These are phyloP conservation scores for Sarocladium oryzae DNA, from an alignment of 2,329 filamentous ascomycete genomes.

Conservation along the genomic window DNA sequence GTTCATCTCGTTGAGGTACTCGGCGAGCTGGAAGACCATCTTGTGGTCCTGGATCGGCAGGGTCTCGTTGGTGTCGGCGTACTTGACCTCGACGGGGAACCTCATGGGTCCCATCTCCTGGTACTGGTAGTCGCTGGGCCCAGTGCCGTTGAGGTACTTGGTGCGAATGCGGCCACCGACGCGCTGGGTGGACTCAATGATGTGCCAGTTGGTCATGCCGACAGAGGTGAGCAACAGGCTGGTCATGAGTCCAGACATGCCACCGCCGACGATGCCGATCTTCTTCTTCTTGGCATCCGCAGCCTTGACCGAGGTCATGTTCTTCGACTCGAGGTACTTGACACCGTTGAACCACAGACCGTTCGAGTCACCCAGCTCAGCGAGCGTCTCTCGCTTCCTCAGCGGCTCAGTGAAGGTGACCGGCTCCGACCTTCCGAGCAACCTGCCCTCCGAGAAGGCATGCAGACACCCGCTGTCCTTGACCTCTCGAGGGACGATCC, in stretches of 20 bases:
- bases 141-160: constrained; percentile 30
- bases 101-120: constrained; percentile 37
- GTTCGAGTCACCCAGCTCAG: constrained; percentile 13
- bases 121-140: constrained; percentile 15
- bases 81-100: constrained; percentile 32
- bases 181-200: constrained; percentile 30
- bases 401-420: constrained; percentile 1
- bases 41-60: constrained; percentile 33
- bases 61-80: constrained; percentile 32
- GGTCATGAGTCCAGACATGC: constrained; percentile 10
- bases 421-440: constrained; percentile 15
- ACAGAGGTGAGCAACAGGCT: constrained; percentile 29
- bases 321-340: constrained; percentile 19
- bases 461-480: constrained; percentile 14
- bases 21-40: constrained; percentile 34
- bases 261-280: constrained; percentile 13
- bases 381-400: constrained; percentile 12
- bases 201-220: constrained; percentile 33
- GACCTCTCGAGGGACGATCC: constrained; percentile 15
- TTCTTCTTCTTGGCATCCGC: constrained; percentile 17
- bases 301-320: constrained; percentile 18
- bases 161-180: constrained; percentile 35
- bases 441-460: constrained; percentile 16
- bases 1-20: constrained; percentile 32
- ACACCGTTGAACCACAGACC: constrained; percentile 22